phyloP scores from a whole-genome alignment of 2,329 filamentous ascomycete genomes.

The Lithohypha guttulata region DNA sequence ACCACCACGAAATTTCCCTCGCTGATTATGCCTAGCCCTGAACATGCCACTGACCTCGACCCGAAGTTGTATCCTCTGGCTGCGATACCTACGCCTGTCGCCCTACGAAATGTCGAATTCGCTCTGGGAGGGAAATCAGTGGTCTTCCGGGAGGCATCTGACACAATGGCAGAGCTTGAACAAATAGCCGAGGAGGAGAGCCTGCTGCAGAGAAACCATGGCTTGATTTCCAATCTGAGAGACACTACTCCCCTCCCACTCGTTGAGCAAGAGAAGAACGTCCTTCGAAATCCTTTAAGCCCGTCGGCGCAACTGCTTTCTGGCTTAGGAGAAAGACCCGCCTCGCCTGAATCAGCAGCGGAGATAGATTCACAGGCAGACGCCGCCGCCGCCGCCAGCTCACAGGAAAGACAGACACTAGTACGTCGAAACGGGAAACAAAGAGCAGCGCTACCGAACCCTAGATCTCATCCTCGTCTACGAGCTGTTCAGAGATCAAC shows the following conservation, averaged over 20 bases:
- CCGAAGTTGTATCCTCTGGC: constrained; percentile 85
- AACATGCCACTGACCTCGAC: constrained; percentile 61
- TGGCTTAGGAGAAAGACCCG: constrained; percentile 11
- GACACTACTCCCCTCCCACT: not conserved
- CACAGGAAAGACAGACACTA: not conserved
- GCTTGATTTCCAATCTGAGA: constrained; percentile 16
- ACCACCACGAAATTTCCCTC: constrained; percentile 74
- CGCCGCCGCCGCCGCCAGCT: not conserved
- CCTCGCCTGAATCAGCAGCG: constrained; percentile 21
- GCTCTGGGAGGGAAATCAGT: constrained; percentile 52
- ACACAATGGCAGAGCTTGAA: constrained; percentile 42
- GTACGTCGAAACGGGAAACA: constrained; percentile 5
- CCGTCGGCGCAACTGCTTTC: not conserved
- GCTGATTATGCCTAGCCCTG: constrained; percentile 65
- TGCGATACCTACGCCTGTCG: constrained; percentile 66
- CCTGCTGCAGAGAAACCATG: constrained; percentile 15
- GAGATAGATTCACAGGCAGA: constrained; percentile 13
- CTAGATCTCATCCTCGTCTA: constrained; percentile 10
- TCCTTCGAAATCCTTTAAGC: too few relatives aligned
- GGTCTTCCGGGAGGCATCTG: constrained; percentile 53
- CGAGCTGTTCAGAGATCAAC: constrained; percentile 7
- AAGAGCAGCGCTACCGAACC: not conserved
- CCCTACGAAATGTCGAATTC: constrained; percentile 67
- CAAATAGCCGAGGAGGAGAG: constrained; percentile 22
- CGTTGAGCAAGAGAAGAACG: not conserved